Conservation (phyloP, 768 basidiomycete genomes). For the Tulasnella sp. region DNA sequence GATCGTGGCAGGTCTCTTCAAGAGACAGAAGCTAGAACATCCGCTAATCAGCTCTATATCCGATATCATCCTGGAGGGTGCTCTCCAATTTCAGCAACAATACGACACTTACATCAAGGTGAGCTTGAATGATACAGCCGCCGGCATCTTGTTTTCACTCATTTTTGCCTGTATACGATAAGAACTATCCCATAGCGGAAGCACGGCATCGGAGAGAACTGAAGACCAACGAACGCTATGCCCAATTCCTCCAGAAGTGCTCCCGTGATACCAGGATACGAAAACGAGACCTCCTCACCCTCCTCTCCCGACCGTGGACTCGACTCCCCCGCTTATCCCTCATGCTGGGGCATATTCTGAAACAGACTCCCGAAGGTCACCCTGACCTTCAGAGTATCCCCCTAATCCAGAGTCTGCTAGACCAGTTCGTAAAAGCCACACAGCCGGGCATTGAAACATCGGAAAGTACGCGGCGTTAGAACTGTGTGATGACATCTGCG, state of each 20-base stretch:
- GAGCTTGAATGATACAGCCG: background rate
- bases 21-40: conserved; percentile 71
- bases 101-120: conserved; percentile 73
- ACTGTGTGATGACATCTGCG: background rate
- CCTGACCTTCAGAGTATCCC: conserved; percentile 69
- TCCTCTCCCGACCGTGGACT: conserved; percentile 77
- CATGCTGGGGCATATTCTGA: conserved; percentile 37
- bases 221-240: conserved; percentile 53
- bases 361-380: conserved; percentile 44
- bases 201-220: conserved; percentile 68
- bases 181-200: conserved; percentile 74
- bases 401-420: conserved; percentile 52
- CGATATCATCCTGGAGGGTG: conserved; percentile 64
- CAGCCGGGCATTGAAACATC: conserved; percentile 88
- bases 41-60: conserved; percentile 72
- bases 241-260: conserved; percentile 49
- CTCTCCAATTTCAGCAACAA: conserved; percentile 40
- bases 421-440: conserved; percentile 65
- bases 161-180: background rate
- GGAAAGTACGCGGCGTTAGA: conserved; percentile 33
- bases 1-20: conserved; percentile 61
- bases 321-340: conserved; percentile 73
- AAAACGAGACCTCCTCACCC: conserved; percentile 67
- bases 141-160: background rate
- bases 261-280: conserved; percentile 51